These are phyloP conservation scores for Suillus tomentosus DNA, from an alignment of 768 basidiomycete species.

Conservation along the genomic window DNA sequence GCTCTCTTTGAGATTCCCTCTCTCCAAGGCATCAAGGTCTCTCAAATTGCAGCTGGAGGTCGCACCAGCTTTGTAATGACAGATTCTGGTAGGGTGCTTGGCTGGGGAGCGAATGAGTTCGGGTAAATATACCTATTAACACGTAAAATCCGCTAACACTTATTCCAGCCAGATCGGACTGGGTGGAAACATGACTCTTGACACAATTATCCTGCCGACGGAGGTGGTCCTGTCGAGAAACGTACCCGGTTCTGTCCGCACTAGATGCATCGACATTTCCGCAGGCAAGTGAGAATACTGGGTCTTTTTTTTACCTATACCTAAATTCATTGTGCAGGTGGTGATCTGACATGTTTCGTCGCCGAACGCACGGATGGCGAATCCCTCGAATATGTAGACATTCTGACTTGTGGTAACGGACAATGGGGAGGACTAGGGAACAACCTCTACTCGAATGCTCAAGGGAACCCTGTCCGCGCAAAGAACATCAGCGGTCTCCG, in stretches of 20 bases:
- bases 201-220: constrained; percentile 78
- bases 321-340: constrained; percentile 41
- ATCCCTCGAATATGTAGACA: constrained; percentile 44
- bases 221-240: constrained; percentile 76
- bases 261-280: constrained; percentile 63
- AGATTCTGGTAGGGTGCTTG: constrained; percentile 69
- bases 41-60: constrained; percentile 71
- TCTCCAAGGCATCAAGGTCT: constrained; percentile 60
- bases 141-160: constrained; percentile 9
- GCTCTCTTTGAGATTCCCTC: constrained; percentile 77
- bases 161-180: constrained; percentile 74
- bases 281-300: constrained; percentile 49
- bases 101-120: constrained; percentile 88
- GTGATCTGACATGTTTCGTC: constrained; percentile 76
- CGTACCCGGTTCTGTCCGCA: constrained; percentile 48
- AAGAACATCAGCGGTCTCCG: constrained; percentile 79
- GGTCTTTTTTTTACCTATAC: neutral
- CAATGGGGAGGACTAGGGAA: constrained; percentile 81
- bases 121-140: constrained; percentile 49
- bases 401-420: constrained; percentile 83
- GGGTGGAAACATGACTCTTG: constrained; percentile 60
- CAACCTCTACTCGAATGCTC: constrained; percentile 61
- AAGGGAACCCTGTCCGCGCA: constrained; percentile 68
- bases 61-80: constrained; percentile 77
- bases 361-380: constrained; percentile 54